A percentile compares a stretch with the other conserved stretches of the same genome.
These are phyloP conservation scores for Fragilariopsis cylindrus DNA, from an alignment of 108 stramenopile genomes.

Conservation along the genomic window DNA sequence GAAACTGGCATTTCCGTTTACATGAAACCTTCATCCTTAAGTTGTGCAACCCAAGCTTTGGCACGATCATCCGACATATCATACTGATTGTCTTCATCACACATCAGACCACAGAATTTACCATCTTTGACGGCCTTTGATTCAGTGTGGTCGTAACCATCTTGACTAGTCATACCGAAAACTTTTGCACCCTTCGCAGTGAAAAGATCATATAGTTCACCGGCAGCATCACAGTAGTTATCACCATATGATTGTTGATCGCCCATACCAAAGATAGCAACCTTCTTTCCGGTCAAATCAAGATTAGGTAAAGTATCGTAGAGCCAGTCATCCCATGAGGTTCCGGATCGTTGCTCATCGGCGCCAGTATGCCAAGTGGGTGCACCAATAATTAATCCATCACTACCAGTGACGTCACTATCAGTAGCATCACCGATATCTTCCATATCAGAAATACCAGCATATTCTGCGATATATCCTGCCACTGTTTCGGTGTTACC, in stretches of 20 bases:
- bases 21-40: constrained; percentile 60
- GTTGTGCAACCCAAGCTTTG: constrained; percentile 58
- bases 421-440: constrained; percentile 42
- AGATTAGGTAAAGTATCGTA: constrained; percentile 54
- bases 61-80: constrained; percentile 51
- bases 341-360: constrained; percentile 54
- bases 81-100: constrained; percentile 67
- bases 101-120: constrained; percentile 62
- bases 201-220: constrained; percentile 57
- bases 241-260: constrained; percentile 55
- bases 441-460: constrained; percentile 25
- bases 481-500: constrained; percentile 55
- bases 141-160: constrained; percentile 55
- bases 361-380: constrained; percentile 69
- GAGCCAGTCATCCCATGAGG: constrained; percentile 60
- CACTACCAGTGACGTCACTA: constrained; percentile 27
- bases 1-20: too few relatives aligned
- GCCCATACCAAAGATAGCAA: constrained; percentile 66
- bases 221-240: constrained; percentile 66
- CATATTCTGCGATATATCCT: constrained; percentile 38
- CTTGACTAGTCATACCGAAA: constrained; percentile 48
- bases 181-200: constrained; percentile 44
- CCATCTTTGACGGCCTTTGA: constrained; percentile 58
- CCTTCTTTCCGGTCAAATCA: constrained; percentile 56
- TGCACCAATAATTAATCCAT: constrained; percentile 52